Conservation (phyloP, 2,329 filamentous ascomycete genomes). For the Arthrobotrys conoides region DNA sequence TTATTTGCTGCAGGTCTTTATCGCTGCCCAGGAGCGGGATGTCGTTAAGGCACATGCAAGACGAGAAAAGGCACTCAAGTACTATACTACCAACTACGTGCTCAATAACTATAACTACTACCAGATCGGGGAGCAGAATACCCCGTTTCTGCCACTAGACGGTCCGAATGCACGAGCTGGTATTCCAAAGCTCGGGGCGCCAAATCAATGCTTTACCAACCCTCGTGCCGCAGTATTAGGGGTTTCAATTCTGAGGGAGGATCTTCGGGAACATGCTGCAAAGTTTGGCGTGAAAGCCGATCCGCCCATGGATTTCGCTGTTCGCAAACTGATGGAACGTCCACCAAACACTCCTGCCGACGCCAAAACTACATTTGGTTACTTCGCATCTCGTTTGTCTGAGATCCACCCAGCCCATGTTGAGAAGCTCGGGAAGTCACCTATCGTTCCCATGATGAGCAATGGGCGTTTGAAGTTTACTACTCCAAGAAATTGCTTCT, state of each 20-base stretch:
- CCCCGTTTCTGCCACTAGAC: constrained; percentile 80
- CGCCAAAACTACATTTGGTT: constrained; percentile 82
- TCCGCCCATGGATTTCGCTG: constrained; percentile 82
- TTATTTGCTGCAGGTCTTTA: constrained; percentile 75
- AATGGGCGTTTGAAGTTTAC: constrained; percentile 71
- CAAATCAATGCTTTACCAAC: constrained; percentile 86
- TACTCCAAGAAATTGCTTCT: constrained; percentile 81
- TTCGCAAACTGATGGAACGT: constrained; percentile 78
- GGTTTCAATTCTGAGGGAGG: constrained; percentile 81
- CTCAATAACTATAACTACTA: constrained; percentile 80
- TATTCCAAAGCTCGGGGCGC: constrained; percentile 73
- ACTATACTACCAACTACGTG: constrained; percentile 85
- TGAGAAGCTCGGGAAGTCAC: constrained; percentile 74
- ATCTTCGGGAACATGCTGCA: constrained; percentile 83
- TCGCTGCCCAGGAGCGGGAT: constrained; percentile 67
- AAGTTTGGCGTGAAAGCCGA: constrained; percentile 90
- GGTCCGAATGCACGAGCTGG: constrained; percentile 72
- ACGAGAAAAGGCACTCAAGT: constrained; percentile 80
- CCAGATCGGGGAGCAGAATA: constrained; percentile 71
- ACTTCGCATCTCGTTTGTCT: constrained; percentile 82
- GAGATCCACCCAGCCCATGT: constrained; percentile 78
- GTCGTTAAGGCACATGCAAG: constrained; percentile 70
- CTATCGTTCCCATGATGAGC: constrained; percentile 78
- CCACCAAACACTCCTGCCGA: constrained; percentile 78
- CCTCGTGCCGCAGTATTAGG: constrained; percentile 81